phyloP scores from a whole-genome alignment of 192 early-diverging fungal genomes.

The Gigaspora rosea region DNA sequence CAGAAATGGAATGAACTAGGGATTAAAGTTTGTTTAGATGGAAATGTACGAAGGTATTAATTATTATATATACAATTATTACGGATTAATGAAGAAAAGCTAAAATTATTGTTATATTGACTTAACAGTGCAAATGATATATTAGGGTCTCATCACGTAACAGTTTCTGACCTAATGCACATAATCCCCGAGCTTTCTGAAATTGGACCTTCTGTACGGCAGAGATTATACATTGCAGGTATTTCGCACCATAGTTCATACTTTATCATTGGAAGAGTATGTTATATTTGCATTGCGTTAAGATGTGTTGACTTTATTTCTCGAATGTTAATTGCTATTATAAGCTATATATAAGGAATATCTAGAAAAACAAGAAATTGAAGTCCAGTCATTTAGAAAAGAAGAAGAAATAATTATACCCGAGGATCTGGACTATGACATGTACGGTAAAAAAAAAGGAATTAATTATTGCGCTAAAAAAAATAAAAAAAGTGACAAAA shows the following conservation, averaged over 20 bases:
- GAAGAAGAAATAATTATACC: slow-evolving; percentile 69
- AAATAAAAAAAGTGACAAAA: neutral
- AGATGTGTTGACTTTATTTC: neutral
- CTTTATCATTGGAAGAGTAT: too few relatives aligned
- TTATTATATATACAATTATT: neutral
- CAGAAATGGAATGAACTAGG: slow-evolving; percentile 55
- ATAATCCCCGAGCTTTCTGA: slow-evolving; percentile 59
- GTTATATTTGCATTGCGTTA: neutral
- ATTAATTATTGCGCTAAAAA: neutral
- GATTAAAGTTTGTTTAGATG: slow-evolving; percentile 43
- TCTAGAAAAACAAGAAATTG: slow-evolving; percentile 61
- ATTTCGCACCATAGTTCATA: neutral
- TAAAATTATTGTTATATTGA: neutral
- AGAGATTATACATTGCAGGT: slow-evolving; percentile 64
- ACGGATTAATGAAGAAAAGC: neutral
- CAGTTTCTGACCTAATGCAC: slow-evolving; percentile 49
- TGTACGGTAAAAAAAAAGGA: slow-evolving; percentile 40
- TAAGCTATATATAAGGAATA: slow-evolving; percentile 65
- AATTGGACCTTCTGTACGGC: slow-evolving; percentile 50
- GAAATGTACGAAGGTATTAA: slow-evolving; percentile 43
- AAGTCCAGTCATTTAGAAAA: slow-evolving; percentile 62
- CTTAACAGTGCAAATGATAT: slow-evolving; percentile 53
- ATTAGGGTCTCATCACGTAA: slow-evolving; percentile 46
- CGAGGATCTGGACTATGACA: slow-evolving; percentile 63
- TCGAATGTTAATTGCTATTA: neutral